These are phyloP conservation scores for Gymnopus androsaceus DNA, from an alignment of 1,284 basidiomycete genomes.

Conservation along the genomic window DNA sequence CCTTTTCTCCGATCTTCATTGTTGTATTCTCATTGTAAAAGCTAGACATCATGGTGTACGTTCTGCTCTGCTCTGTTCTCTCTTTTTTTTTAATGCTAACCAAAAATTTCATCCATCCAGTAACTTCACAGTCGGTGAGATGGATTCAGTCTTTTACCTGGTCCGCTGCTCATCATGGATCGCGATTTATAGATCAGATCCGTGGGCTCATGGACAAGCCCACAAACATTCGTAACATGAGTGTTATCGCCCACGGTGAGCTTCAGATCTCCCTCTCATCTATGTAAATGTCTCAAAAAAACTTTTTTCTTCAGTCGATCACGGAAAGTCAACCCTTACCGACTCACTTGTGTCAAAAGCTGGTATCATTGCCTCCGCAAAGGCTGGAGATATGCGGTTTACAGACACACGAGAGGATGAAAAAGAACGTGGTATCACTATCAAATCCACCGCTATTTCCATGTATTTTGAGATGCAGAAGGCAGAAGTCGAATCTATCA, in stretches of 20 bases:
- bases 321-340: conserved; percentile 99
- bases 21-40: conserved; percentile 38
- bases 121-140: conserved; percentile 87
- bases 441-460: conserved; percentile 99
- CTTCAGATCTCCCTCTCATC: conserved; percentile 19
- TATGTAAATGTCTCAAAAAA: background rate
- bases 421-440: conserved; percentile 99
- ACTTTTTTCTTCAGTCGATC: conserved; percentile 76
- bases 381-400: conserved; percentile 97
- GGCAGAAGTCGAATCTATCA: conserved; percentile 83
- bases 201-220: conserved; percentile 87
- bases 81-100: conserved; percentile 35
- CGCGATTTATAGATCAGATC: conserved; percentile 71
- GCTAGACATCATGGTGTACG: conserved; percentile 76
- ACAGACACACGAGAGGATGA: conserved; percentile 98
- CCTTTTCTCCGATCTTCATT: conserved; percentile 28
- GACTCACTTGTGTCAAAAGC: conserved; percentile 99
- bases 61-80: conserved; percentile 27
- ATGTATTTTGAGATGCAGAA: conserved; percentile 99
- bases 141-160: conserved; percentile 23
- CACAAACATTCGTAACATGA: conserved; percentile 98
- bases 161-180: conserved; percentile 20
- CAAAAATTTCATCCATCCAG: conserved; percentile 40
- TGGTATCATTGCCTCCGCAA: conserved; percentile 96
- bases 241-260: conserved; percentile 92